Evolutionary conservation across 169 alveolate genomes (phyloP).

Genomic region (Cryptosporidium ryanae): DNA sequence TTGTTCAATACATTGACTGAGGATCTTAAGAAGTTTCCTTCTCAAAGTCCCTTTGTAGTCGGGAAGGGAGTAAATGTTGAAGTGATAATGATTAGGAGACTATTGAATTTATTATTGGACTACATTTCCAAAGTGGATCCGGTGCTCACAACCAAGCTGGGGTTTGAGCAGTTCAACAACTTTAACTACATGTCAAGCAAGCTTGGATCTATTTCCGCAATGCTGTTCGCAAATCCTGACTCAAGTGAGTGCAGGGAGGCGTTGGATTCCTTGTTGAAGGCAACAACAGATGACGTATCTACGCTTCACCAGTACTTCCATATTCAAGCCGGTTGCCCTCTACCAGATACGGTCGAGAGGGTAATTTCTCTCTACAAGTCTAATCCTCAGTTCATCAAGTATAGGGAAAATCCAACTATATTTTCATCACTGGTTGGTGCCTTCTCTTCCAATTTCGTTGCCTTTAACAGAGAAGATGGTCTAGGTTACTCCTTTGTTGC

Average conservation of each 20-base stretch:
- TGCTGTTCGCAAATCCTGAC: conserved; percentile 11
- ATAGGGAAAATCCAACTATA: conserved; percentile 35
- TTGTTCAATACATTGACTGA: conserved; percentile 21
- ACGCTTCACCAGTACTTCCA: conserved; percentile 34
- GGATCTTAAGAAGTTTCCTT: conserved; percentile 25
- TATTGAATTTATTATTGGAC: conserved; percentile 46
- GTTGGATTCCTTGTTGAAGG: conserved; percentile 22
- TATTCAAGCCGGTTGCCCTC: conserved; percentile 20
- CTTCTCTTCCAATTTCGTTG: conserved; percentile 81
- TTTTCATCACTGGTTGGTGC: conserved; percentile 76
- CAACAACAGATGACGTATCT: conserved; percentile 27
- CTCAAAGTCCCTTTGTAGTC: conserved; percentile 50
- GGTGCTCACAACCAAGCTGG: conserved; percentile 32
- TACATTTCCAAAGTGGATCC: conserved; percentile 26
- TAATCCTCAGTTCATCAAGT: conserved; percentile 41
- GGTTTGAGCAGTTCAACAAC: conserved; percentile 28
- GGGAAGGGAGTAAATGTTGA: conserved; percentile 67
- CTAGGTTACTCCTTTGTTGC: conserved; percentile 86
- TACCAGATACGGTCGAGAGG: conserved; percentile 52
- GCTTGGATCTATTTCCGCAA: conserved; percentile 64
- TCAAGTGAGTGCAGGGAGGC: conserved; percentile 40
- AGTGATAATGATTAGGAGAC: conserved; percentile 49
- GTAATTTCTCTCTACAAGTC: conserved; percentile 33
- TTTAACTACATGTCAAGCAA: conserved; percentile 38
- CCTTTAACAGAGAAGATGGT: conserved; percentile 83